A percentile compares a stretch with the other conserved stretches of the same genome.
phyloP scores from a whole-genome alignment of 2,329 filamentous ascomycete genomes.

The Fusarium citri region DNA sequence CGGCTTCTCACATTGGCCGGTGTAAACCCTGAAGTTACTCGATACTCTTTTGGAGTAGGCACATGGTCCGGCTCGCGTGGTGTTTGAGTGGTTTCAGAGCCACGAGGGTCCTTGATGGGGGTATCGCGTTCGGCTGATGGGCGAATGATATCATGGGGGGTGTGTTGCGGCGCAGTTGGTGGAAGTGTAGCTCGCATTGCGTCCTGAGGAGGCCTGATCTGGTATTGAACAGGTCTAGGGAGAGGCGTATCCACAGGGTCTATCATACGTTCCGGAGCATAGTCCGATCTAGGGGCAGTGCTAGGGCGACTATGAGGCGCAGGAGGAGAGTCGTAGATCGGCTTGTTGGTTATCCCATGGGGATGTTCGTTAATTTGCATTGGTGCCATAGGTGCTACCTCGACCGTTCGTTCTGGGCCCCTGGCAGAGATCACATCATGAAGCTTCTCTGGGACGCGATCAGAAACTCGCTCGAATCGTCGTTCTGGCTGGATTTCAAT shows the following conservation, averaged over 20 bases:
- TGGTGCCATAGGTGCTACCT: conserved; percentile 16
- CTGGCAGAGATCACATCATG: conserved; percentile 11
- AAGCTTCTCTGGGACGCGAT: background rate
- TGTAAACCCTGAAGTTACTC: conserved; percentile 47
- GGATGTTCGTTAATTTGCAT: conserved; percentile 8
- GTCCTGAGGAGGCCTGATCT: conserved; percentile 11
- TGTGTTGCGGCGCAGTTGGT: conserved; percentile 21
- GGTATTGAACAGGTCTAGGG: conserved; percentile 13
- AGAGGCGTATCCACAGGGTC: conserved; percentile 25
- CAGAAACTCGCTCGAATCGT: background rate
- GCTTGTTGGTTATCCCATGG: conserved; percentile 6
- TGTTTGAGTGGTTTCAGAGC: conserved; percentile 23
- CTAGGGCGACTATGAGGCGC: background rate
- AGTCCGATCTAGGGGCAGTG: conserved; percentile 26
- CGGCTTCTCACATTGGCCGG: conserved; percentile 48
- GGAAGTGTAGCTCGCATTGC: conserved; percentile 28
- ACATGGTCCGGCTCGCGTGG: conserved; percentile 44
- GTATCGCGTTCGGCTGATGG: conserved; percentile 39
- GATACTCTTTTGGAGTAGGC: conserved; percentile 45
- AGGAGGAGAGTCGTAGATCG: conserved; percentile 1
- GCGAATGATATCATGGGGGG: conserved; percentile 33
- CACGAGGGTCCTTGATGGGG: conserved; percentile 25
- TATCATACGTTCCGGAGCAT: conserved; percentile 38
- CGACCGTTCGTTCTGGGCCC: conserved; percentile 11
- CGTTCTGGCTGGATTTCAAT: conserved; percentile 3